Percentiles rank a stretch among this genome's conserved stretches.
Conservation (phyloP, 768 basidiomycete genomes). For the Serendipita sp. region DNA sequence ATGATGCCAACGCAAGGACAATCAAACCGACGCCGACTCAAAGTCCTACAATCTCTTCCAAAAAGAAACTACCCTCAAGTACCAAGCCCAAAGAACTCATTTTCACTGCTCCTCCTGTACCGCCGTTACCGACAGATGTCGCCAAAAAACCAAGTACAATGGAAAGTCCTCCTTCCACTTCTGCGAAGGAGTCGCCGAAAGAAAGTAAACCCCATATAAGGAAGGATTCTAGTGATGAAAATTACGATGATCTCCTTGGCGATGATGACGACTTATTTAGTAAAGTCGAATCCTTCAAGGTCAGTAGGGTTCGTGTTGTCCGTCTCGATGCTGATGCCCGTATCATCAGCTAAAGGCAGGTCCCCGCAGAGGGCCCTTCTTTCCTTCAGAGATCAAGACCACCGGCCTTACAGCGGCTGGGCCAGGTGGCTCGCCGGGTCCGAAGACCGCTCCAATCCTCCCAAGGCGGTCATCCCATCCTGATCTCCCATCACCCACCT, state of each 20-base stretch:
- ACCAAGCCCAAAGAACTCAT: neutral
- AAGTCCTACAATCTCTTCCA: slow-evolving; percentile 6
- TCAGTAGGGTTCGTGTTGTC: slow-evolving; percentile 16
- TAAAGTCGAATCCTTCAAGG: slow-evolving; percentile 77
- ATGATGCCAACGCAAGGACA: slow-evolving; percentile 64
- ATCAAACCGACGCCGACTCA: slow-evolving; percentile 46
- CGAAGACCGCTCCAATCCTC: slow-evolving; percentile 52
- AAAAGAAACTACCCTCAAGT: neutral
- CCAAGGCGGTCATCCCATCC: slow-evolving; percentile 38
- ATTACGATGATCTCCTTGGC: slow-evolving; percentile 73
- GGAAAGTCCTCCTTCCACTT: too few species aligned
- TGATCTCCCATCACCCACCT: slow-evolving; percentile 23
- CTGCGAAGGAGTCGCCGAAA: neutral
- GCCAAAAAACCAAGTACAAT: neutral
- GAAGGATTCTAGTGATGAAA: slow-evolving; percentile 62
- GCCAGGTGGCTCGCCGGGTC: slow-evolving; percentile 33
- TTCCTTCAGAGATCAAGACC: slow-evolving; percentile 79
- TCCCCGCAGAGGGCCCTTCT: slow-evolving; percentile 59
- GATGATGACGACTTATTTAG: slow-evolving; percentile 53
- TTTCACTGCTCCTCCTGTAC: neutral
- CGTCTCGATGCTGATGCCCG: too few species aligned
- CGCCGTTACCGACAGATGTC: neutral
- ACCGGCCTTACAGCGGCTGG: slow-evolving; percentile 32
- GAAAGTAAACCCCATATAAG: slow-evolving; percentile 34
- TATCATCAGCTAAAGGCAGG: slow-evolving; percentile 47